phyloP scores from a whole-genome alignment of 208 protist species.

The Trypanosoma melophagium region DNA sequence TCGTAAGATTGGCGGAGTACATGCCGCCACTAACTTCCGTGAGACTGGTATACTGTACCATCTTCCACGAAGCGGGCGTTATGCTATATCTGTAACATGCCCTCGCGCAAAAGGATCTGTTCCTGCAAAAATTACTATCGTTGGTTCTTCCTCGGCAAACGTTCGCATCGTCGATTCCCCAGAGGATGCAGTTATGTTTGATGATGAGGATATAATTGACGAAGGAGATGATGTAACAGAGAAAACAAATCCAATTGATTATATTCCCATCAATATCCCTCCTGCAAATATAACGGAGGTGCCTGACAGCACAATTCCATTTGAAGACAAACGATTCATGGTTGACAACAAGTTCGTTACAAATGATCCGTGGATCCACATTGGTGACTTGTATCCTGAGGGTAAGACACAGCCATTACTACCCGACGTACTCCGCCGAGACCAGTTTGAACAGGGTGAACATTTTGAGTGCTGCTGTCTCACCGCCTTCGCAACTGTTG shows the following conservation, averaged over 20 bases:
- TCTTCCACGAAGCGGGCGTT: slow-evolving; percentile 33
- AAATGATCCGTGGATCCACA: slow-evolving; percentile 64
- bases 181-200: slow-evolving; percentile 53
- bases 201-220: slow-evolving; percentile 75
- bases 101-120: slow-evolving; percentile 22
- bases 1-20: slow-evolving; percentile 34
- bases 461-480: slow-evolving; percentile 86
- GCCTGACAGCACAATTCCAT: slow-evolving; percentile 62
- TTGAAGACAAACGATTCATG: slow-evolving; percentile 68
- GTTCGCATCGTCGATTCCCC: slow-evolving; percentile 39
- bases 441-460: slow-evolving; percentile 74
- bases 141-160: slow-evolving; percentile 26
- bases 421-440: slow-evolving; percentile 49
- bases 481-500: slow-evolving; percentile 56
- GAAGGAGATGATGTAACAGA: slow-evolving; percentile 48
- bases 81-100: slow-evolving; percentile 37
- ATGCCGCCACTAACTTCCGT: slow-evolving; percentile 36
- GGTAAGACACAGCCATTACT: slow-evolving; percentile 57
- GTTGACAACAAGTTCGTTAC: slow-evolving; percentile 55
- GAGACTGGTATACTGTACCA: slow-evolving; percentile 27
- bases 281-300: slow-evolving; percentile 39
- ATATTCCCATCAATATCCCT: slow-evolving; percentile 38
- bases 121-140: slow-evolving; percentile 32
- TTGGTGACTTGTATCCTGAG: slow-evolving; percentile 73
- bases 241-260: slow-evolving; percentile 52